Conservation (phyloP, 176 grass and related monocot genomes). For the Musa troglodytarum region DNA sequence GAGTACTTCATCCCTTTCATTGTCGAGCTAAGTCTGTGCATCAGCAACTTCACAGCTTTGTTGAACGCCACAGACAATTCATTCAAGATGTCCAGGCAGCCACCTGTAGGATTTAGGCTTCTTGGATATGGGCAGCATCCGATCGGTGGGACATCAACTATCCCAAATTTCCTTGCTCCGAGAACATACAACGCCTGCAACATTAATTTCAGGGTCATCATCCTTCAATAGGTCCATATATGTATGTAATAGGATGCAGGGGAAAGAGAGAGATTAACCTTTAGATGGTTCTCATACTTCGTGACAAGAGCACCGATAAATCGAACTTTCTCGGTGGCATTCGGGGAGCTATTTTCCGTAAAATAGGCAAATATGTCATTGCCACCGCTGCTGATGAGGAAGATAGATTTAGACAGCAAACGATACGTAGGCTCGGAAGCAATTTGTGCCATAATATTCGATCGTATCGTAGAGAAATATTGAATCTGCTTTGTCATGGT, state of each 20-base stretch:
- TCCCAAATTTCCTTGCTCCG: slow-evolving; percentile 66
- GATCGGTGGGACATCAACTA: slow-evolving; percentile 77
- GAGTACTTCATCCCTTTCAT: slow-evolving; percentile 60
- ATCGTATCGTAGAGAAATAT: slow-evolving; percentile 19
- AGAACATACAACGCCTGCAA: slow-evolving; percentile 52
- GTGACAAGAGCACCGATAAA: slow-evolving; percentile 20
- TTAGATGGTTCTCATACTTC: slow-evolving; percentile 21
- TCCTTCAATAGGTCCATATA: no score
- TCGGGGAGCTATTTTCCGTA: background rate
- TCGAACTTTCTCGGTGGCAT: slow-evolving; percentile 7
- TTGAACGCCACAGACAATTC: slow-evolving; percentile 64
- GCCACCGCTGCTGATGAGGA: slow-evolving; percentile 51
- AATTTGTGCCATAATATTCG: slow-evolving; percentile 1
- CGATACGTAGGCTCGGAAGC: slow-evolving; percentile 12
- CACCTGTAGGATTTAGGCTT: slow-evolving; percentile 67
- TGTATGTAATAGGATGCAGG: no score
- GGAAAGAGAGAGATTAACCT: slow-evolving; percentile 17
- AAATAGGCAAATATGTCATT: slow-evolving; percentile 48
- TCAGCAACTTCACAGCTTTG: slow-evolving; percentile 43
- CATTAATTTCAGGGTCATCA: background rate
- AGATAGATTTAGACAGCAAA: slow-evolving; percentile 33
- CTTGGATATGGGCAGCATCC: slow-evolving; percentile 87
- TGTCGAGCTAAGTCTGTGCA: slow-evolving; percentile 39
- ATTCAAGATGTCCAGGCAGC: slow-evolving; percentile 66
- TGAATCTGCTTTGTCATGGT: slow-evolving; percentile 28